Base-by-base conservation (phyloP, 2,329 filamentous ascomycete species). In the Clonostachys rosea region DNA sequence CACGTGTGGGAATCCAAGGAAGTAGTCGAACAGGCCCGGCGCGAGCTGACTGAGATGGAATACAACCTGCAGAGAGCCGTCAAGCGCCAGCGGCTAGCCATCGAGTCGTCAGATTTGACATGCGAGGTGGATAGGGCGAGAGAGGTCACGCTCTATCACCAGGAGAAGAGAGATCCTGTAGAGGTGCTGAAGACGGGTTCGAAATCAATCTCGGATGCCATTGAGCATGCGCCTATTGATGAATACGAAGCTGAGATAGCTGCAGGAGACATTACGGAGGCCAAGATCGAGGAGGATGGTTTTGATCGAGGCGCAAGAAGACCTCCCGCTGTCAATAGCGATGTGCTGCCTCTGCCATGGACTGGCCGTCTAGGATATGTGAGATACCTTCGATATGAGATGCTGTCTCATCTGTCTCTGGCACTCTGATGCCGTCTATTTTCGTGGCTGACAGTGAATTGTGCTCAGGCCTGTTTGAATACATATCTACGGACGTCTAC, bases 361-460 rank as follows among this genome's bases (percentile, higher is more conserved):
- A 90, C 86, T 67, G 92, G 92, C 1, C 79, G 91, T 30, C 63
- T 96, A 51, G 91, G 91, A 49, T 96, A 95, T 76, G 90, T 92
- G 65, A 70, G 84, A 49, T 39, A 13, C 40, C 45, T 43, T 48
- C 20, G 12, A 36, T 17, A 34, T 40, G 10, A 37, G 12, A 6
- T 12, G 14, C 16, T 20, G 18, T 33, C 9, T 30, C 24, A 30
- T 30, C 3, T 30, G 4, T 30, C 24, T 30, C 24, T 30, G 24
- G 24, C 24, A 30, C 24, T 30, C 24, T 10, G 24, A 30, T 30
- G 24, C 24, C 24, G 24, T 4, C 8, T 30, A 10, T 10, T 30
- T 9, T 30, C 46, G 14, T 39, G 35, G 42, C 14, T 37, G 33
- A 24, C 14, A 10, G 34, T 17, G 34, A 30, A 37, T 35, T 20